phyloP scores from a whole-genome alignment of 2,329 filamentous ascomycete genomes.

The Claviceps digitariae region DNA sequence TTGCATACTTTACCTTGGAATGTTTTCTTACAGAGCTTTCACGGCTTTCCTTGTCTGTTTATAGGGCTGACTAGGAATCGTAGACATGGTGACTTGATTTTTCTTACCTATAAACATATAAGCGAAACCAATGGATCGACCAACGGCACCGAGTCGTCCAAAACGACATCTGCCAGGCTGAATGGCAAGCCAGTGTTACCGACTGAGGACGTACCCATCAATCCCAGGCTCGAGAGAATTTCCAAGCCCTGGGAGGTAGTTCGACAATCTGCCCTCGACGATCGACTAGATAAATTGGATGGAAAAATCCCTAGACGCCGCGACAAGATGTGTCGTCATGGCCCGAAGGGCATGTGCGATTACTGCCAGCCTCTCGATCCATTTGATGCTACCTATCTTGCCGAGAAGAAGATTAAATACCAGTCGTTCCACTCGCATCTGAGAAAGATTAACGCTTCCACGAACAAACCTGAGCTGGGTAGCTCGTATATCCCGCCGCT shows the following conservation, averaged over 20 bases:
- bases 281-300: slow-evolving; percentile 72
- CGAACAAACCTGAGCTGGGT: slow-evolving; percentile 88
- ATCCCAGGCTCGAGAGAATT: slow-evolving; percentile 50
- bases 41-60: slow-evolving; percentile 12
- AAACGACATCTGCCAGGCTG: slow-evolving; percentile 49
- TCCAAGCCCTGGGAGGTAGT: slow-evolving; percentile 65
- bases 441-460: slow-evolving; percentile 87
- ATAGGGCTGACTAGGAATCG: background rate
- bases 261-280: slow-evolving; percentile 75
- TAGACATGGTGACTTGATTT: slow-evolving; percentile 86
- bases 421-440: slow-evolving; percentile 90
- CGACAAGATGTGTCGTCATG: slow-evolving; percentile 92
- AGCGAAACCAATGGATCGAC: slow-evolving; percentile 23
- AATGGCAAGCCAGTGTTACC: slow-evolving; percentile 63
- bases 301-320: slow-evolving; percentile 72
- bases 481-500: slow-evolving; percentile 94
- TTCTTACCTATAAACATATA: slow-evolving; percentile 61
- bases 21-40: too few species aligned
- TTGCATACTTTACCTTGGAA: background rate
- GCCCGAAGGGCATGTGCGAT: slow-evolving; percentile 96
- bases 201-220: slow-evolving; percentile 52
- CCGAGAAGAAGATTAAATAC: slow-evolving; percentile 98
- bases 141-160: slow-evolving; percentile 23
- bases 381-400: slow-evolving; percentile 76
- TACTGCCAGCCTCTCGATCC: slow-evolving; percentile 97